These are phyloP conservation scores for Vaccinium vitisidaea DNA, from an alignment of 148 eudicot genomes.

Conservation along the genomic window DNA sequence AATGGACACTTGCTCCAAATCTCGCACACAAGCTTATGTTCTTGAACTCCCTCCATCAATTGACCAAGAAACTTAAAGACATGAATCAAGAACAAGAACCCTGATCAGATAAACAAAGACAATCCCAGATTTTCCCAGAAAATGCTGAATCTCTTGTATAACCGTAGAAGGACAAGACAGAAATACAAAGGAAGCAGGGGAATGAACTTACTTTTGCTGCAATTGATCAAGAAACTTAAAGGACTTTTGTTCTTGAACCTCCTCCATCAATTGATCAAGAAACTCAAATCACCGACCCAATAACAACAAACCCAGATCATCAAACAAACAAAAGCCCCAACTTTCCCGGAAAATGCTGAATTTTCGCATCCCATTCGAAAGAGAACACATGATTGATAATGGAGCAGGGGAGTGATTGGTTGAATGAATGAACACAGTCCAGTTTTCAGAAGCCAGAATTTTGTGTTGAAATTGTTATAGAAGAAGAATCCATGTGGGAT, in stretches of 20 bases:
- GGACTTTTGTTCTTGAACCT: neutral
- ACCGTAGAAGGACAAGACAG: neutral
- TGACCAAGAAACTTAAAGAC: neutral
- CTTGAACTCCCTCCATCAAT: neutral
- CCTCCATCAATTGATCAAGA: neutral
- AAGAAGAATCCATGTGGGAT: constrained; percentile 15
- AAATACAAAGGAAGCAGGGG: neutral
- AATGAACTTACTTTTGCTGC: neutral
- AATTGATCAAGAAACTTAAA: neutral
- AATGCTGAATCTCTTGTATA: neutral
- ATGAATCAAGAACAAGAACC: neutral
- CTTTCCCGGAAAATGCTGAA: neutral
- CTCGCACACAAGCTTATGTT: neutral
- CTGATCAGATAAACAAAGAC: neutral
- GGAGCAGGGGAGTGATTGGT: neutral
- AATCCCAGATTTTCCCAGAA: neutral
- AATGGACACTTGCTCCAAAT: neutral
- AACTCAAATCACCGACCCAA: neutral
- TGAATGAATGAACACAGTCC: neutral
- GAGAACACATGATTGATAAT: neutral
- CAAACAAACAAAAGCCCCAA: neutral
- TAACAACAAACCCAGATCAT: neutral
- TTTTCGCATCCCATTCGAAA: neutral
- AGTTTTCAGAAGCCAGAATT: neutral
- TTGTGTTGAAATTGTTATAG: neutral